These are phyloP conservation scores for Hericium coralloides DNA, from an alignment of 768 basidiomycete species.

Conservation along the genomic window DNA sequence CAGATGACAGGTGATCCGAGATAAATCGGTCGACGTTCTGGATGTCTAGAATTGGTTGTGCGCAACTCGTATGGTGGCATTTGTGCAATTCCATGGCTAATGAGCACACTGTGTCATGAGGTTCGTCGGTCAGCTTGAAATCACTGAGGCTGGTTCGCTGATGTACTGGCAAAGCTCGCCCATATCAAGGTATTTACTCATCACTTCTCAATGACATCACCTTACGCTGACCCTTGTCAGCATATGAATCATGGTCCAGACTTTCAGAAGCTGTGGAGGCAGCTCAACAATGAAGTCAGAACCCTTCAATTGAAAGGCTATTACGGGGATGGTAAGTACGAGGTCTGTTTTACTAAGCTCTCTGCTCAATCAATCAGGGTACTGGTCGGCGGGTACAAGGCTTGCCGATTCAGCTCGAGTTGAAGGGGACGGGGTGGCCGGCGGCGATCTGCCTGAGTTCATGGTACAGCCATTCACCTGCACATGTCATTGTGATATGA, in stretches of 20 bases:
- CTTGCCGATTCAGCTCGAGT: slow-evolving; percentile 55
- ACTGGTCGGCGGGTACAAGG: slow-evolving; percentile 73
- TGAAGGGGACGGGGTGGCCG: slow-evolving; percentile 39
- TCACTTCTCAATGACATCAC: too few species aligned
- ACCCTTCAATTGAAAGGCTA: slow-evolving; percentile 68
- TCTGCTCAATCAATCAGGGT: slow-evolving; percentile 36
- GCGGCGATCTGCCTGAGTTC: slow-evolving; percentile 65
- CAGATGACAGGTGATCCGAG: not conserved
- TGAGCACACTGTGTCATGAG: slow-evolving; percentile 81
- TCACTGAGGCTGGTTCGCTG: not conserved
- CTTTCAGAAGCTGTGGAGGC: slow-evolving; percentile 70
- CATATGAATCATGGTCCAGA: slow-evolving; percentile 74
- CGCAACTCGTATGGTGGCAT: slow-evolving; percentile 53
- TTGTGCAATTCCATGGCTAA: slow-evolving; percentile 53
- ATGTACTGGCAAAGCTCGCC: slow-evolving; percentile 45
- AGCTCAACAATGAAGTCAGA: slow-evolving; percentile 55
- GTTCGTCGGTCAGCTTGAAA: slow-evolving; percentile 28
- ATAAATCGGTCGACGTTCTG: not conserved
- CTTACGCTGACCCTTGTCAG: slow-evolving; percentile 26
- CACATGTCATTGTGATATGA: not conserved
- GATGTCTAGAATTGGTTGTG: slow-evolving; percentile 58
- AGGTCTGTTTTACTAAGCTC: not conserved
- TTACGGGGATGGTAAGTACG: slow-evolving; percentile 63
- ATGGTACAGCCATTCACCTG: slow-evolving; percentile 37
- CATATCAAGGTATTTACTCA: slow-evolving; percentile 57